A percentile compares a stretch with the other conserved stretches of the same genome.
These are phyloP conservation scores for Ambispora gerdemannii DNA, from an alignment of 192 early-diverging fungal species.

Conservation along the genomic window DNA sequence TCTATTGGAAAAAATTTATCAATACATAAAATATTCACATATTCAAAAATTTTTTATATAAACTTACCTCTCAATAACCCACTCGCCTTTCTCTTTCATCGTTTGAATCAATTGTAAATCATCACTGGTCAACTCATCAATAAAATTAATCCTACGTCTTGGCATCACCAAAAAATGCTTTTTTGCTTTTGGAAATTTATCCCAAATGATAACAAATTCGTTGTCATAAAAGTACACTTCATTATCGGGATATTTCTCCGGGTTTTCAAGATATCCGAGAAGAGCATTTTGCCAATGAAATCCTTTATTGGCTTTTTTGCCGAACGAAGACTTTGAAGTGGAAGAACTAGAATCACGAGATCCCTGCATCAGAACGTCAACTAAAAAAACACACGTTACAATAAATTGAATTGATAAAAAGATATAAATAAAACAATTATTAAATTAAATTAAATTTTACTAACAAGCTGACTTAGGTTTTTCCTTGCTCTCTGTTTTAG, in stretches of 20 bases:
- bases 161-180: conserved; percentile 49
- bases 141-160: conserved; percentile 38
- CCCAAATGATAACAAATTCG: conserved; percentile 47
- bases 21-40: not conserved
- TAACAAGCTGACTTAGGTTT: too few species aligned
- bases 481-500: not conserved
- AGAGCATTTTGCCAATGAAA: conserved; percentile 21
- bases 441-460: not conserved
- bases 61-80: conserved; percentile 35
- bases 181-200: conserved; percentile 54
- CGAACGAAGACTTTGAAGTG: not conserved
- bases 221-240: conserved; percentile 42
- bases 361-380: not conserved
- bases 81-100: conserved; percentile 35
- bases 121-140: conserved; percentile 32
- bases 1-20: not conserved
- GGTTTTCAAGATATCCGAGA: conserved; percentile 39
- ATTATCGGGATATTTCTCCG: conserved; percentile 37
- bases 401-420: too few species aligned
- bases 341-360: not conserved
- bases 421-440: not conserved
- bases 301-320: not conserved
- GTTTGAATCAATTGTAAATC: conserved; percentile 38
- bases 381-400: too few species aligned
- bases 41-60: not conserved